Conservation (phyloP, 2,329 filamentous ascomycete genomes). For the Ceratocystis cacaofunesta region DNA sequence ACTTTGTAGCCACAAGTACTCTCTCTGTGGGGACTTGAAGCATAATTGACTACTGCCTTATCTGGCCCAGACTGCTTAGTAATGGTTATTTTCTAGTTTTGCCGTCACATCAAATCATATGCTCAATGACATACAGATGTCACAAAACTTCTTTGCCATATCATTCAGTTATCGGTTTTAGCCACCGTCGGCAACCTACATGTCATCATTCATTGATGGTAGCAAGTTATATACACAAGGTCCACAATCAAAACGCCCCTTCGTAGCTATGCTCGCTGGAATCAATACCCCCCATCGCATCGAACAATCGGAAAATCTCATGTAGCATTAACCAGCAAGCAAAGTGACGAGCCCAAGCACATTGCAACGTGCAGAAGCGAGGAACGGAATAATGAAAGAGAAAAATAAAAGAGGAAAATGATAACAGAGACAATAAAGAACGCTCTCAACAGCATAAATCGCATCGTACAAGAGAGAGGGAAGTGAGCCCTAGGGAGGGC, state of each 20-base stretch:
- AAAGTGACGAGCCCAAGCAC: background rate
- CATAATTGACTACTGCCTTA: no score
- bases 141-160: background rate
- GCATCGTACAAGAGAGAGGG: background rate
- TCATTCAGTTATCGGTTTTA: slow-evolving; percentile 14
- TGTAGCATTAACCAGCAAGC: background rate
- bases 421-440: background rate
- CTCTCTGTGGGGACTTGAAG: no score
- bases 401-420: background rate
- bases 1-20: no score
- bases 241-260: background rate
- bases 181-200: slow-evolving; percentile 17
- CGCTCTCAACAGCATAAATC: background rate
- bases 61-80: no score
- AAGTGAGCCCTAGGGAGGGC: background rate
- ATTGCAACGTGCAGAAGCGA: background rate
- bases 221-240: slow-evolving; percentile 13
- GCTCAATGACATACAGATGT: background rate
- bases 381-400: background rate
- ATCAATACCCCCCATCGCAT: background rate
- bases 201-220: slow-evolving; percentile 4
- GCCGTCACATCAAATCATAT: no score
- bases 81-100: background rate
- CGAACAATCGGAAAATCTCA: background rate
- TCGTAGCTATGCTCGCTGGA: background rate